Percentiles rank a stretch among this genome's conserved stretches.
Evolutionary conservation across 1,284 basidiomycete genomes (phyloP).

Genomic region (Leccinum subfulvum): DNA sequence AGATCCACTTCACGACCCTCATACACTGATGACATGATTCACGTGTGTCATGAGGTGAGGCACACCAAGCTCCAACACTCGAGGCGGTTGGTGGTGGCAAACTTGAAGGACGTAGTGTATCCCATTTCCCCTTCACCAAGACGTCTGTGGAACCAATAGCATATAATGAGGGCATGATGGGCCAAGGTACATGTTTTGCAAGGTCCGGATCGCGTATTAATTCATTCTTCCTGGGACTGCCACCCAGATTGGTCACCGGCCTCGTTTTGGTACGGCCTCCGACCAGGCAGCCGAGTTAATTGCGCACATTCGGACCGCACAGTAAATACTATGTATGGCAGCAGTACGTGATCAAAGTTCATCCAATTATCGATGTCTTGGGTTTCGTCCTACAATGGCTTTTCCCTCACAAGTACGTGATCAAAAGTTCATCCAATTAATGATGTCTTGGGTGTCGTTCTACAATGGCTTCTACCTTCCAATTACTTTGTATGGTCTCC

Average conservation of each 20-base stretch:
- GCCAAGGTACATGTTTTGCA: neutral
- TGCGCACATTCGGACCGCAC: neutral
- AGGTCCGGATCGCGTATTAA: constrained; percentile 10
- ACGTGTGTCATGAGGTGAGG: constrained; percentile 6
- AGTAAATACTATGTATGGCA: neutral
- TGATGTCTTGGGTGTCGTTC: neutral
- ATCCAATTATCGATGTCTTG: neutral
- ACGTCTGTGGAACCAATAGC: neutral
- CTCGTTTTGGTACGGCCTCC: constrained; percentile 7
- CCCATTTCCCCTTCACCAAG: neutral
- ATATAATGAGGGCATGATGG: neutral
- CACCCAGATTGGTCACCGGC: no score
- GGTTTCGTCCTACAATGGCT: neutral
- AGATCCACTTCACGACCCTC: constrained; percentile 14
- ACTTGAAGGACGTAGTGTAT: neutral
- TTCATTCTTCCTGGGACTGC: constrained; percentile 1
- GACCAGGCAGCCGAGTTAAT: constrained; percentile 7
- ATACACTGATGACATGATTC: constrained; percentile 6
- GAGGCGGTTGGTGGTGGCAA: neutral
- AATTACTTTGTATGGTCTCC: neutral
- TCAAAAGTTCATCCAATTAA: neutral
- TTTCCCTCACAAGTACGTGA: neutral
- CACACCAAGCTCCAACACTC: neutral
- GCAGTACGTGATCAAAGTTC: neutral
- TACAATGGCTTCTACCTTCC: neutral